Conservation (phyloP, 1,284 basidiomycete species). For the Ustanciosporium gigantosporum region DNA sequence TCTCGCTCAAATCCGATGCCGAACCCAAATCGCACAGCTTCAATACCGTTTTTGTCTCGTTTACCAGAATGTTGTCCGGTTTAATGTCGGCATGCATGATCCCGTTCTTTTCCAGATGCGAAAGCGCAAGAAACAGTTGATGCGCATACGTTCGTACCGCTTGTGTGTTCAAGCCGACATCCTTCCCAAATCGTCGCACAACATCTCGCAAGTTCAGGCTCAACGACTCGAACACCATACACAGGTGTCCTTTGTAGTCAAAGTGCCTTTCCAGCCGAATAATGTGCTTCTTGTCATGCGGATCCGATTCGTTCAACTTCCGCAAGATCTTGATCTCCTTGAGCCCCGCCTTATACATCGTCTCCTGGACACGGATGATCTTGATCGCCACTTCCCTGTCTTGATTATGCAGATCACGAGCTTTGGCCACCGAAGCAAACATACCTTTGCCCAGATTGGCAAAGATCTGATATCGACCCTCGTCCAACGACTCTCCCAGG, state of each 20-base stretch:
- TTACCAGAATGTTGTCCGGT: constrained; percentile 65
- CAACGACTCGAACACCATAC: constrained; percentile 91
- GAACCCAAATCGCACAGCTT: constrained; percentile 97
- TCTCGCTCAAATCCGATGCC: constrained; percentile 87
- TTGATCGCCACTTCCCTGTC: constrained; percentile 89
- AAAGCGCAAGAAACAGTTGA: constrained; percentile 87
- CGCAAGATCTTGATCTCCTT: constrained; percentile 89
- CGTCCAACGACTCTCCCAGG: constrained; percentile 84
- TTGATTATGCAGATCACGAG: constrained; percentile 67
- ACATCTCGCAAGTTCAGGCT: constrained; percentile 97
- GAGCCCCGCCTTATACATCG: constrained; percentile 93
- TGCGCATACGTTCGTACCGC: constrained; percentile 97
- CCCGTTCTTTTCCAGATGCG: constrained; percentile 81
- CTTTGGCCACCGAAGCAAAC: constrained; percentile 95
- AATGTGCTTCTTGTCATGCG: constrained; percentile 94
- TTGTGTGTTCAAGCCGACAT: constrained; percentile 91
- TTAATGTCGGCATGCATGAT: constrained; percentile 95
- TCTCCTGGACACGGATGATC: constrained; percentile 92
- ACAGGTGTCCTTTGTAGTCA: constrained; percentile 93
- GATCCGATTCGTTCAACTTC: constrained; percentile 83
- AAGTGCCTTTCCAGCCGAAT: constrained; percentile 89
- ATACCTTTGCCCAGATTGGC: constrained; percentile 95
- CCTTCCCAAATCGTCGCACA: constrained; percentile 97
- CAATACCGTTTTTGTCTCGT: constrained; percentile 87
- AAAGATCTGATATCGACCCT: constrained; percentile 92